Conservation (phyloP, 352 stramenopile genomes). For the Globisporangium sylvaticum region DNA sequence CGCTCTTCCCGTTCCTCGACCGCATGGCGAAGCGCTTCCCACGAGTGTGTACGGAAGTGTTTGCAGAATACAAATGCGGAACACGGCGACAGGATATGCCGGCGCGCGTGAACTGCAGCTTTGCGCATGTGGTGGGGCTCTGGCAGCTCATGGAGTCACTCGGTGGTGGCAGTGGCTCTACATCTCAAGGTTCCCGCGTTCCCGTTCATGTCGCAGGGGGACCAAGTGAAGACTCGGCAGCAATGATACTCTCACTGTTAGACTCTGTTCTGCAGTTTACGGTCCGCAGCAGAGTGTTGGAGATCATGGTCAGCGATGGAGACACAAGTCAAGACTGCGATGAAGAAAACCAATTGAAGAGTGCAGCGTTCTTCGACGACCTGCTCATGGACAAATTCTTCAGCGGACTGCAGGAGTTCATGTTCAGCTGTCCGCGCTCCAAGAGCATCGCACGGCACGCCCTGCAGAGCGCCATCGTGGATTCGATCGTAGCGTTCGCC, state of each 20-base stretch:
- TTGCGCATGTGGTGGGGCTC: constrained; percentile 52
- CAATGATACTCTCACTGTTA: constrained; percentile 9
- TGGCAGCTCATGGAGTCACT: constrained; percentile 54
- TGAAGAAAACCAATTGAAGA: neutral
- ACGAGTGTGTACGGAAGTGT: constrained; percentile 17
- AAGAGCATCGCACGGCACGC: constrained; percentile 24
- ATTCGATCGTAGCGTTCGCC: neutral
- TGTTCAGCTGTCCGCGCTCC: constrained; percentile 45
- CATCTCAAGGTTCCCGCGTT: neutral
- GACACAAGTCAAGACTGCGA: neutral
- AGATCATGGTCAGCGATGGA: neutral
- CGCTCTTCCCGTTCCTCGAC: constrained; percentile 48
- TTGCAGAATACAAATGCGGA: constrained; percentile 14
- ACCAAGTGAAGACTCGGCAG: neutral
- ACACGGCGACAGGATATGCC: neutral
- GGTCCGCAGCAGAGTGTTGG: constrained; percentile 19
- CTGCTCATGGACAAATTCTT: constrained; percentile 67
- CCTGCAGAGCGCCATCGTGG: constrained; percentile 22
- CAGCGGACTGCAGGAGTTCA: constrained; percentile 41
- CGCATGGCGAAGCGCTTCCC: constrained; percentile 35
- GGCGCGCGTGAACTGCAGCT: constrained; percentile 43
- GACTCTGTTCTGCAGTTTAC: constrained; percentile 27
- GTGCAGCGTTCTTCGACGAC: constrained; percentile 31
- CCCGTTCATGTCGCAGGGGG: constrained; percentile 12
- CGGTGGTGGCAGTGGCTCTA: constrained; percentile 11